phyloP scores from a whole-genome alignment of 2,329 filamentous ascomycete genomes.

The Pseudocercospora ulei region DNA sequence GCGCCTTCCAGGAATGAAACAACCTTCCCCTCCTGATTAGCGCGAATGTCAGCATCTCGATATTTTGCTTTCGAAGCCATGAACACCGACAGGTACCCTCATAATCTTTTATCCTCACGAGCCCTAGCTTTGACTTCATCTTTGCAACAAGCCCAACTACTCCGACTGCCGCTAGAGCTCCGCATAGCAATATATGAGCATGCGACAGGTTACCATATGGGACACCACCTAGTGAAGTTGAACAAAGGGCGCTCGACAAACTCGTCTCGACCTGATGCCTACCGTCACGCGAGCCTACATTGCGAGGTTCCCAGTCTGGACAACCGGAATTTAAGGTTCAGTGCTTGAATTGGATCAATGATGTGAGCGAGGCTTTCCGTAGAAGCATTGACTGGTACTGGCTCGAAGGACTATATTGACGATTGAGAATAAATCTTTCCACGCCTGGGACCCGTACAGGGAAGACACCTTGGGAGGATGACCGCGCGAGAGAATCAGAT shows the following conservation, averaged over 20 bases:
- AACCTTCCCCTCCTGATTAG: neutral
- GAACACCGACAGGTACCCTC: neutral
- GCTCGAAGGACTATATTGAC: conserved; percentile 20
- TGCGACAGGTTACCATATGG: conserved; percentile 7
- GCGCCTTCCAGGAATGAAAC: neutral
- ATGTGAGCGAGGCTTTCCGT: conserved; percentile 15
- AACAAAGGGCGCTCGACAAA: conserved; percentile 10
- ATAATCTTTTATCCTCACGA: neutral
- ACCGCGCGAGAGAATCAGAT: conserved; percentile 11
- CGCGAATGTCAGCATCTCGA: conserved; percentile 6
- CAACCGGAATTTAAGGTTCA: conserved; percentile 18
- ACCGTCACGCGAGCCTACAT: conserved; percentile 15
- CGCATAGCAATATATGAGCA: conserved; percentile 16
- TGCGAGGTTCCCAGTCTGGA: conserved; percentile 20
- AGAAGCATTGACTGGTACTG: conserved; percentile 18
- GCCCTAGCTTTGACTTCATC: neutral
- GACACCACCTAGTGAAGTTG: conserved; percentile 6
- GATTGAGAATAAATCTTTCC: conserved; percentile 10
- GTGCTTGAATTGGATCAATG: conserved; percentile 16
- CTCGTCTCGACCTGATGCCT: conserved; percentile 13
- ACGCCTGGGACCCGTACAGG: neutral
- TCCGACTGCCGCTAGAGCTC: conserved; percentile 14
- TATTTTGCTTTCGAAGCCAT: neutral
- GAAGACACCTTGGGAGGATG: conserved; percentile 12
- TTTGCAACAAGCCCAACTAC: conserved; percentile 1